Base-by-base conservation (phyloP, 495 filamentous ascomycete genomes). In the Penicillium paxilli region DNA sequence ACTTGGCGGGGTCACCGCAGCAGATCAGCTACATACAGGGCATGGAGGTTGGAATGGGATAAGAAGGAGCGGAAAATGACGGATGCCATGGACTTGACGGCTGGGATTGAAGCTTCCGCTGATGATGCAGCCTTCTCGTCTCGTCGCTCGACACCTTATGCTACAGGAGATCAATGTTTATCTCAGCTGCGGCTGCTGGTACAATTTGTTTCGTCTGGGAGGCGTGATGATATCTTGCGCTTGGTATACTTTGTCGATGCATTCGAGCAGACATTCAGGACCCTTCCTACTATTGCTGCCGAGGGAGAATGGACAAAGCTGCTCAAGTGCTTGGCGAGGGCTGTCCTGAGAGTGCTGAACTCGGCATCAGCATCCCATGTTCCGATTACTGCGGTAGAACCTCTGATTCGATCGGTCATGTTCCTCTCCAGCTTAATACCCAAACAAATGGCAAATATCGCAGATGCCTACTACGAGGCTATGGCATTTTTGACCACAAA, bases 1-100 rank as follows among this genome's bases (percentile, higher is more conserved):
- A 73, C 80, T 69, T 98, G 93, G 93, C 80, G 94, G 72, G 91
- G 90, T 8, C 79, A 93, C 67, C 82, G 73, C 48, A 83, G 74
- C 23, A 80, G 91, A 59, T 80, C 77, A 55, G 62, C 67, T 49
- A 74, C 89, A 57, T 79, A 81, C 54, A 59, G 69, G 21, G 48
- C 55, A 14, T 88, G 88, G 72, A 81, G 91, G 61, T 63, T 70
- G 42, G 78, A 83, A 54, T 92, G 91, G 82, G 92, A 97, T 69
- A 57, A 71, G 5, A 60, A 58, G 26, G 72, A 78, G 52, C 51
- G 60, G 51, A 42, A 58, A 23, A 58, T 54, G 55, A 47, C 19
- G 8, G 17, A 26, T 25, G 50, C 55, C 12, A 59, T 49, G 46
- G 52, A 49, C 6, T 57, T 67, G 8, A 24, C 33, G 22, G 23